These are phyloP conservation scores for Orbilia quercus DNA, from an alignment of 2,329 filamentous ascomycete species.

Conservation along the genomic window DNA sequence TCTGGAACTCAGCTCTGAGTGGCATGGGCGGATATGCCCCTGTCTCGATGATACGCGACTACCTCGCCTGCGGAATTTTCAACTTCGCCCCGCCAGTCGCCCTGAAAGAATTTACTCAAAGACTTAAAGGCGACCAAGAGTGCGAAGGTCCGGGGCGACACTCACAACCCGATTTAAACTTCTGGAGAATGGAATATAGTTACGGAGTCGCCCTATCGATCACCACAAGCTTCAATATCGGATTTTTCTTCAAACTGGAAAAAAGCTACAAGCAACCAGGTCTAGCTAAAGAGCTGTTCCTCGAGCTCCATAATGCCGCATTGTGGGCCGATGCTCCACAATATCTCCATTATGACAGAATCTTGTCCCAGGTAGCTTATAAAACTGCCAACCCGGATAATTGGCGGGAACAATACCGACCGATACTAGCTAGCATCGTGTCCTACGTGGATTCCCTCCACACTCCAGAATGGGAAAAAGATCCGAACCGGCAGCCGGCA, in stretches of 20 bases:
- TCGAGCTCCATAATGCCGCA: neutral
- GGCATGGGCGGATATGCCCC: neutral
- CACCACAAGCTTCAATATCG: neutral
- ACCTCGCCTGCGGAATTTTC: neutral
- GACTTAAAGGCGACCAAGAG: neutral
- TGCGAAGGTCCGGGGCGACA: neutral
- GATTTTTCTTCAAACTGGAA: neutral
- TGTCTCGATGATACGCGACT: neutral
- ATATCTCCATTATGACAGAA: neutral
- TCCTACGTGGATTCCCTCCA: neutral
- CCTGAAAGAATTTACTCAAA: neutral
- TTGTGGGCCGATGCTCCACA: neutral
- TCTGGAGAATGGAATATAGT: neutral
- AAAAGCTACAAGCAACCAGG: neutral
- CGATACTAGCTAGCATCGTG: neutral
- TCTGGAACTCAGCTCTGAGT: neutral
- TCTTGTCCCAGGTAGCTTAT: neutral
- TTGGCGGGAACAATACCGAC: neutral
- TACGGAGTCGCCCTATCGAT: neutral
- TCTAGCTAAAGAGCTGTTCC: neutral
- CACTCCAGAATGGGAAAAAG: conserved; percentile 7
- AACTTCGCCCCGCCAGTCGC: neutral
- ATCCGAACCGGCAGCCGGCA: conserved; percentile 7
- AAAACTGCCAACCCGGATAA: neutral
- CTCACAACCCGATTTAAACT: neutral